These are phyloP conservation scores for Dendryphion nanum DNA, from an alignment of 2,329 filamentous ascomycete species.

Conservation along the genomic window DNA sequence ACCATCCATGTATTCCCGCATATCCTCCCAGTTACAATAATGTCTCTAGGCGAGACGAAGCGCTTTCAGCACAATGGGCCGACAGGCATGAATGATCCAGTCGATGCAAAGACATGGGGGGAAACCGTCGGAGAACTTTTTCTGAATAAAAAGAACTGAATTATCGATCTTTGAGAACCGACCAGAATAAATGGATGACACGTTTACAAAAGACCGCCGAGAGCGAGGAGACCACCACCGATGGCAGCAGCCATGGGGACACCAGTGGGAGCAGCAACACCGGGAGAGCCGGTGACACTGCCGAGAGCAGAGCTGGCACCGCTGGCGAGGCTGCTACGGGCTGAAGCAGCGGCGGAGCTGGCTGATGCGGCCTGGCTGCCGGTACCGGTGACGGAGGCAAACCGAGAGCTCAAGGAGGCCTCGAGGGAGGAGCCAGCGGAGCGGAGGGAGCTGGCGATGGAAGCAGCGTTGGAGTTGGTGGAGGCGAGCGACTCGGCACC, in stretches of 20 bases:
- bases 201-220: conserved; percentile 34
- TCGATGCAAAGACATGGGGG: too few relatives aligned
- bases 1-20: too few relatives aligned
- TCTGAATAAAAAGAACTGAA: too few relatives aligned
- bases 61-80: not conserved
- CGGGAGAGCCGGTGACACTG: conserved; percentile 2
- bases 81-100: too few relatives aligned
- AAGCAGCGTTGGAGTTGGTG: conserved; percentile 8
- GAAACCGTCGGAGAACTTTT: not conserved
- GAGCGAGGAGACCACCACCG: conserved; percentile 29
- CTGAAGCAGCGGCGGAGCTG: not conserved
- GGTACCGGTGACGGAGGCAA: conserved; percentile 1
- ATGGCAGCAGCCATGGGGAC: conserved; percentile 31
- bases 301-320: conserved; percentile 8
- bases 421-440: conserved; percentile 4
- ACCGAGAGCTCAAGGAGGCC: not conserved
- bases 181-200: too few relatives aligned
- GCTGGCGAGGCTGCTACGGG: conserved; percentile 6
- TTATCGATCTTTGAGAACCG: not conserved
- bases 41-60: not conserved
- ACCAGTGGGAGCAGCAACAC: conserved; percentile 20
- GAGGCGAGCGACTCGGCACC: conserved; percentile 4
- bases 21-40: too few relatives aligned
- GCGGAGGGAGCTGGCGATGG: conserved; percentile 3
- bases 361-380: not conserved